Base-by-base conservation (phyloP, 257 asterid genomes). In the Paulownia fortunei region DNA sequence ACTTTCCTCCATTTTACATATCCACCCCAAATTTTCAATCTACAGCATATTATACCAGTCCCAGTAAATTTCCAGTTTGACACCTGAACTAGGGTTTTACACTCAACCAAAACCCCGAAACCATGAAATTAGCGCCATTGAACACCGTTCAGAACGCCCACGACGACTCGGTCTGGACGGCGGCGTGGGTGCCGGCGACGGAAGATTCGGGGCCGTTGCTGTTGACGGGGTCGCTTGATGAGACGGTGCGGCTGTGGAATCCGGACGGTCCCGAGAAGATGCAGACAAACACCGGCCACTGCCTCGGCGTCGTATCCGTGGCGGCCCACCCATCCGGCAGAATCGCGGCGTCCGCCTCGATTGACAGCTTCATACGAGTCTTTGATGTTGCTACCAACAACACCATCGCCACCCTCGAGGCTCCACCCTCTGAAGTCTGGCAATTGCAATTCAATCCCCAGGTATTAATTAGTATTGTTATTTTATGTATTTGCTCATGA, bases 391-490 rank as follows among this genome's bases (percentile, higher is more conserved):
- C 85, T 51, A 87, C 94, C 27, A 96, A 93, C 84, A 77, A 86
- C 24, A 92, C 97, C 26, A 87, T 93, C 73, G 96, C 97, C 46
- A 87, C 98, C 24, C 96, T 96, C 51, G 99, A 93, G 89, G 93
- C 99, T 80, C 94, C 99, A 11, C 96, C 99, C 0, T 93, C 99
- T 52, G 97, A 96, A 89, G 97, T 96, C 66, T 96, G 99, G 99
- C 97, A 96, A 74, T 47, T 96, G 89, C 87, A 87, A 70, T 96
- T 96, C 84, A 96, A 88, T 78, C 97, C 97, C n/a, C 86, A 84
- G 94, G 99, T 93, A 75, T 8, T 55, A 26, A 16, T 27, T 70
- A 9, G 12, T 42, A 13, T 7, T 58, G 19, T 62, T 16, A 10
- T 4, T 55, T 65, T 10, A 15, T 71, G 27, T 23, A 1, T 69